Evolutionary conservation across 768 basidiomycete species (phyloP).

Genomic region (Russula compacta): DNA sequence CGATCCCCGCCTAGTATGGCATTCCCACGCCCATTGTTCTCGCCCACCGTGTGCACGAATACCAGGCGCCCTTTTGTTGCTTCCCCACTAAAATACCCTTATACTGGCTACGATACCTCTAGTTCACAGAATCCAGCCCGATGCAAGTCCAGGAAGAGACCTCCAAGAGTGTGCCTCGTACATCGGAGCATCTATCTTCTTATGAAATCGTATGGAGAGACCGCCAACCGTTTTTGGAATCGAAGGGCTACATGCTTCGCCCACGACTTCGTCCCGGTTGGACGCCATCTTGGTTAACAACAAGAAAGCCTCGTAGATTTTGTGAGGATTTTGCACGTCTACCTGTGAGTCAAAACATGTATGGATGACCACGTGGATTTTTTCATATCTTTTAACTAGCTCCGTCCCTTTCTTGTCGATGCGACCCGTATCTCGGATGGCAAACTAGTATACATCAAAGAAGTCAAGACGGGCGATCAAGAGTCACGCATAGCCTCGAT

Average conservation of each 20-base stretch:
- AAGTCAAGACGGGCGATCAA: constrained; percentile 3
- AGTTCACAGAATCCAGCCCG: no score
- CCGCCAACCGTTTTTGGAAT: constrained; percentile 7
- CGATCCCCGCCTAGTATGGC: not conserved
- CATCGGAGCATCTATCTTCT: not conserved
- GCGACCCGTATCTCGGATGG: constrained; percentile 27
- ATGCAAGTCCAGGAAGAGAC: no score
- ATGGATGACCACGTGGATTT: not conserved
- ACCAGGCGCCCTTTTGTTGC: no score
- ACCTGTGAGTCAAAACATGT: not conserved
- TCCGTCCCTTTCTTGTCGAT: constrained; percentile 22
- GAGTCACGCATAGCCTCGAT: constrained; percentile 18
- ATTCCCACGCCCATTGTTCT: not conserved
- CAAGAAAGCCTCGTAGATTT: not conserved
- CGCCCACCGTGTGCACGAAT: not conserved
- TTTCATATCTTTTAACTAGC: not conserved
- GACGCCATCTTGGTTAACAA: constrained; percentile 17
- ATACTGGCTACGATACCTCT: no score
- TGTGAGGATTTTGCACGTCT: not conserved
- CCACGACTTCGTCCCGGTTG: constrained; percentile 16
- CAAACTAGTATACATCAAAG: constrained; percentile 26
- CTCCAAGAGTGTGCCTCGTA: no score
- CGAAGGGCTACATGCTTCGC: constrained; percentile 18
- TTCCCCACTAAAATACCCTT: no score
- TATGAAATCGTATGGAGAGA: constrained; percentile 14